Evolutionary conservation across 2,329 filamentous ascomycete species (phyloP), one percentile per base, ranked within the genome.

Genomic region (Macrophomina phaseolina): DNA sequence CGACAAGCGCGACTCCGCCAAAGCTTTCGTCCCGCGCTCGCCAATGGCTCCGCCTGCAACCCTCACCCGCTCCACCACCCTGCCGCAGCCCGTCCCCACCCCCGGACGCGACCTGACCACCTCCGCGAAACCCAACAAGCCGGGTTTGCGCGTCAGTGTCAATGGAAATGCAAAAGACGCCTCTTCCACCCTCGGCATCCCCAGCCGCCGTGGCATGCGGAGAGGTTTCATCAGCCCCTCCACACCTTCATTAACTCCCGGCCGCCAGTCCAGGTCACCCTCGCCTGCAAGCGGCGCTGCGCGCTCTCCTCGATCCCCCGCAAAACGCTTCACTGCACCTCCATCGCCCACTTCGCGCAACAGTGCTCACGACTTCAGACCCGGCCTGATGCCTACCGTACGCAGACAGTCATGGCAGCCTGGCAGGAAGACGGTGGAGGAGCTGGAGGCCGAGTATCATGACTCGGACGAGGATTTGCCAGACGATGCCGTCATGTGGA

Each of bases 361-460:
- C 16, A 69, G 72, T n/a, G 23, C 62, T 8, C 76, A 72, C 38
- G 76, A 77, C 12, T 71, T 74, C 52, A 71, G 73, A 63, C 72
- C 75, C 36, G 71, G 72, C 53, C 70, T 70, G 30, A 64, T 73
- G 68, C 69, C 63, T 45, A 51, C 68, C 80, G 85, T 60, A 60
- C 73, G 74, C 68, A 81, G 88, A 52, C 77, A 79, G 68, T 83
- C 81, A 53, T 94, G 90, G 91, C 90, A 93, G 76, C 85, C 89
- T 0, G 86, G 82, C 52, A 84, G 89, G 67, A 94, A 93, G 76
- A 88, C 89, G 0, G 83, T 87, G 0, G 80, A 89, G 68, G 88
- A 94, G 72, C 82, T 93, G 63, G 92, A 95, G 75, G 86, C 87
- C 65, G 91, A 94, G 74, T 94, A 92, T 71, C 90, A 94, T 71